Evolutionary conservation across 805 yeast species (phyloP), one percentile per base, ranked within the genome.

Genomic region (Starmerella khaoyaiensis): DNA sequence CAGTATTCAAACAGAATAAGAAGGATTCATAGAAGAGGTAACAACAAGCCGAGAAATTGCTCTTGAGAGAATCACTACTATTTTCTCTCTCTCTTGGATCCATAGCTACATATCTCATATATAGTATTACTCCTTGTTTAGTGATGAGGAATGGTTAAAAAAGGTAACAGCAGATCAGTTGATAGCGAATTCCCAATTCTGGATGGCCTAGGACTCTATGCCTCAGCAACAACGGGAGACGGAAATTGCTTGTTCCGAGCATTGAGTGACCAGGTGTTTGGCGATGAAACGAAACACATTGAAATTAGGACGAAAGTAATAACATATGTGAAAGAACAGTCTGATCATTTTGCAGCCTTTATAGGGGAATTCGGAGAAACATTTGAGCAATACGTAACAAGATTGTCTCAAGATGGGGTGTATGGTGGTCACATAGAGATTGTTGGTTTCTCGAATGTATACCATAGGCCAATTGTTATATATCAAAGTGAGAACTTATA

Each of bases 241-340:
- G 67, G 67, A 16, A 62, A 62, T 50, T 62, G 67, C 37, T 46
- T 63, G n/a, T 62, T 62, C 41, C 50, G 67, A 17, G 58, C 67
- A 0, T 39, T 62, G 20, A 54, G 62, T 18, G 67, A 62, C 47
- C 67, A 62, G 42, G 36, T 53, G 7, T 58, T 49, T 35, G 67
- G 67, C 19, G 57, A 58, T 31, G 56, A 56, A 11, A 51, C 51
- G 1, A 50, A 44, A 8, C 55, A 59, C 32, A 40, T 36, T 16
- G 49, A 49, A 36, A 41, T 62, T 17, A 52, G 67, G 3, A 34
- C 40, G 2, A 42, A 37, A 6, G 58, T 60, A 2, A 58, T 63
- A 18, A 48, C 40, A 8, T 60, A 58, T 33, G 52, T 63, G 47
- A 39, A 38, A 27, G 41, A 39, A 9, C 44, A 61, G 39, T 37